phyloP scores from a whole-genome alignment of 208 protist species.

The Leishmania braziliensis region DNA sequence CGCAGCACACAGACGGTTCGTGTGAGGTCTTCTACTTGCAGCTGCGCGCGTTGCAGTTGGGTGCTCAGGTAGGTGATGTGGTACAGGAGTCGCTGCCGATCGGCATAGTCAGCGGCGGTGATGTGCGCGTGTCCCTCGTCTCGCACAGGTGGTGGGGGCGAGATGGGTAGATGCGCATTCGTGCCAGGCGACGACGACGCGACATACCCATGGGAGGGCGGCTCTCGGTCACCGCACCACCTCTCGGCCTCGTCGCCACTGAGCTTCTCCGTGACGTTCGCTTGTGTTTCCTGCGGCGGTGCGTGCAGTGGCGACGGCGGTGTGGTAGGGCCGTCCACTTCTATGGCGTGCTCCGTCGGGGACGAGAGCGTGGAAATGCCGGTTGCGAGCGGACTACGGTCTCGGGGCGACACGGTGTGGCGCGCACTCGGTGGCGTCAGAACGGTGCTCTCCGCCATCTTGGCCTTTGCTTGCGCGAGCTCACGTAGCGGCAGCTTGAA shows the following conservation, averaged over 20 bases:
- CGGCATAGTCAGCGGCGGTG: constrained; percentile 72
- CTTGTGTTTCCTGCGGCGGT: background rate
- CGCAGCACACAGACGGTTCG: constrained; percentile 54
- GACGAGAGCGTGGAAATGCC: constrained; percentile 25
- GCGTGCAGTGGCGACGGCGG: background rate
- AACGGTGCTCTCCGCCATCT: constrained; percentile 16
- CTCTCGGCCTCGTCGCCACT: constrained; percentile 3
- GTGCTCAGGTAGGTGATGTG: constrained; percentile 88
- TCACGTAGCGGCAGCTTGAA: background rate
- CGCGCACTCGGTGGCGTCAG: constrained; percentile 19
- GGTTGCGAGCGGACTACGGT: constrained; percentile 14
- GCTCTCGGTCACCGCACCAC: background rate
- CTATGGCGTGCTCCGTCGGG: constrained; percentile 12
- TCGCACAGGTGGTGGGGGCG: background rate
- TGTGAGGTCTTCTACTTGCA: constrained; percentile 66
- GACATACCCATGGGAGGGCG: background rate
- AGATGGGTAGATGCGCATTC: background rate
- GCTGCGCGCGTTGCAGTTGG: constrained; percentile 75
- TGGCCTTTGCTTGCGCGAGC: constrained; percentile 6
- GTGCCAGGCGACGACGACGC: background rate
- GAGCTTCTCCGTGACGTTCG: constrained; percentile 6
- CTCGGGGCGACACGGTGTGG: constrained; percentile 6
- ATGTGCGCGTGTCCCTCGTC: constrained; percentile 27
- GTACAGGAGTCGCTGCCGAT: constrained; percentile 78
- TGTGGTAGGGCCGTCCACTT: constrained; percentile 5